Percentiles rank a stretch among this genome's conserved stretches.
Conservation (phyloP, 2,329 filamentous ascomycete genomes). For the Fusarium udum region DNA sequence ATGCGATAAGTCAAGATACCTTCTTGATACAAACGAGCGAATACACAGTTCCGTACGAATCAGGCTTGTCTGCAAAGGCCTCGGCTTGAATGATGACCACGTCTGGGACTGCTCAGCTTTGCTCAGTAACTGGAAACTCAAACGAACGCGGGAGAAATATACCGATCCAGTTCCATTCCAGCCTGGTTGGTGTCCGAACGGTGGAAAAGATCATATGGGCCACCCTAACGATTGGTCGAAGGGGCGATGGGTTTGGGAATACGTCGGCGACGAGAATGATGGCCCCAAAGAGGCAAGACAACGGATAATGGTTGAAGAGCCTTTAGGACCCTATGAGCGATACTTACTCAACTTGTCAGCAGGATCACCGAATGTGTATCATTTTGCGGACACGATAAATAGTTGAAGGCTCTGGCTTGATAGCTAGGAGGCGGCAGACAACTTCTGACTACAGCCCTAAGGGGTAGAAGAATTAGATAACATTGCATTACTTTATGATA, state of each 20-base stretch:
- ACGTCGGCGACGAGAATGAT: slow-evolving; percentile 54
- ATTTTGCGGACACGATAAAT: slow-evolving; percentile 50
- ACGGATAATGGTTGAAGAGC: slow-evolving; percentile 61
- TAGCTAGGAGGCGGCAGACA: background rate
- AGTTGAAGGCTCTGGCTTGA: background rate
- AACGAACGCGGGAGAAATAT: slow-evolving; percentile 46
- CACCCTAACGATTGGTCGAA: slow-evolving; percentile 41
- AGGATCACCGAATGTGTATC: slow-evolving; percentile 55
- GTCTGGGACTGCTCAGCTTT: slow-evolving; percentile 60
- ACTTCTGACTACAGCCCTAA: background rate
- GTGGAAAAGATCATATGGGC: slow-evolving; percentile 35
- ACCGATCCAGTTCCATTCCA: slow-evolving; percentile 50
- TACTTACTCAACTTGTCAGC: slow-evolving; percentile 57
- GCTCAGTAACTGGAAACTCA: slow-evolving; percentile 55
- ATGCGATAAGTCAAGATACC: slow-evolving; percentile 49
- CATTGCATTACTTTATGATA: background rate
- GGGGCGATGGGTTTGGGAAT: slow-evolving; percentile 65
- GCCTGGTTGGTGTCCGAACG: slow-evolving; percentile 46
- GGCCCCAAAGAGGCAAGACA: slow-evolving; percentile 53
- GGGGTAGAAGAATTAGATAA: background rate
- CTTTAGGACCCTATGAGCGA: slow-evolving; percentile 62
- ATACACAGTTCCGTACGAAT: slow-evolving; percentile 65
- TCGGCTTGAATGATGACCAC: slow-evolving; percentile 58
- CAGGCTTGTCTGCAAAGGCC: slow-evolving; percentile 60
- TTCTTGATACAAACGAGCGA: slow-evolving; percentile 64